Base-by-base conservation (phyloP, 805 yeast genomes). In the Starmerella roubikii region DNA sequence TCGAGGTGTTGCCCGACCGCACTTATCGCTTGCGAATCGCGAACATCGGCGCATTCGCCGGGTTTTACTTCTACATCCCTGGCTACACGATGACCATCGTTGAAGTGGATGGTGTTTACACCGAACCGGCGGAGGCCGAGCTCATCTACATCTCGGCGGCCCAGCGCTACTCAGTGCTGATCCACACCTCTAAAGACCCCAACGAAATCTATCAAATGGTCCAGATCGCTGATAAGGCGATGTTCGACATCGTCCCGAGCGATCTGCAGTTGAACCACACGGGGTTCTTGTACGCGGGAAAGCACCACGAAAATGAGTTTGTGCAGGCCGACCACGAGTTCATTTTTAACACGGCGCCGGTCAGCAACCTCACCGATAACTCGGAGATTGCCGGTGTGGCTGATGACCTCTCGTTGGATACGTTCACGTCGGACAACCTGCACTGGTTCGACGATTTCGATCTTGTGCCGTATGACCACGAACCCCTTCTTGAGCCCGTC, bases 101-200 rank as follows among this genome's bases (percentile, higher is more conserved):
- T 46, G 97, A 86, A 55, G 78, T 85, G 34, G 98, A 91, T 59
- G 98, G 98, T 58, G 65, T 86, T 34, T 72, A 79, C 53, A 86
- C 82, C 16, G 81, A 85, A 59, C 77, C 76, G 34, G 72, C 74
- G 53, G 71, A 67, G 40, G 78, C 94, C 8, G 69, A 69, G 25
- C 67, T 73, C 65, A 51, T 88, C 32, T 85, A 83, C 60, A 71
- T 91, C 52, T 74, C 94, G 9, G 85, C 76, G 39, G 97, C 96
- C 31, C 98, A 91, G 65, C 77, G 98, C 54, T 85, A 83, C 62
- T 71, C 86, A 21, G 76, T 84, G 9, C 66, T 91, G 53, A 55
- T 91, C 46, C 72, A 68, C 37, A 84, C 96, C 42, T 81, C 79
- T 63, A 64, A 67, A 45, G 67, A 66, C 38, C 61, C 78, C 15